Conservation (phyloP, 768 basidiomycete genomes). For the Hygrocybe punicea region DNA sequence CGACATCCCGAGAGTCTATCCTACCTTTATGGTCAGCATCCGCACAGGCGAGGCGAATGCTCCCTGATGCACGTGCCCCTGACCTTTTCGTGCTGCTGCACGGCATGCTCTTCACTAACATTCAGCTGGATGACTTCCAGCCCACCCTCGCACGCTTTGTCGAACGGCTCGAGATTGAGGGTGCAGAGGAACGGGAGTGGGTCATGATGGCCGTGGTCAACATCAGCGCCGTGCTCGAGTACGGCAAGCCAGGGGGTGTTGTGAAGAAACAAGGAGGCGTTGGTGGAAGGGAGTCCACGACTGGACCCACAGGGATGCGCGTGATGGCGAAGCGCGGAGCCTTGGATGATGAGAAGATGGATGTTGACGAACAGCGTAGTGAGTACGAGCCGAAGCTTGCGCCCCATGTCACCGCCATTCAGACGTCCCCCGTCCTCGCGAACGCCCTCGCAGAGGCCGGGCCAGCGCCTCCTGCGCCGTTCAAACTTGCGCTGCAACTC, state of each 20-base stretch:
- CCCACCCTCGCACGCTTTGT: slow-evolving; percentile 79
- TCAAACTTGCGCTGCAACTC: slow-evolving; percentile 74
- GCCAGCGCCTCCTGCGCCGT: slow-evolving; percentile 56
- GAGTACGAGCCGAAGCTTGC: slow-evolving; percentile 21
- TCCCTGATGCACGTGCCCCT: slow-evolving; percentile 66
- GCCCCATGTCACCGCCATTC: slow-evolving; percentile 13
- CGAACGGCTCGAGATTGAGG: slow-evolving; percentile 81
- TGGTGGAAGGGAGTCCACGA: slow-evolving; percentile 37
- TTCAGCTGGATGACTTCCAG: slow-evolving; percentile 88
- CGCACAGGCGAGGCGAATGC: slow-evolving; percentile 67
- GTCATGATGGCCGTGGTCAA: slow-evolving; percentile 94
- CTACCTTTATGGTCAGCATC: slow-evolving; percentile 82
- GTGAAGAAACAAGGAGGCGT: slow-evolving; percentile 61
- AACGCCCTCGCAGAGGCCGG: slow-evolving; percentile 28
- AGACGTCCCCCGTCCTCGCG: slow-evolving; percentile 30
- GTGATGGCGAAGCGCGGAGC: slow-evolving; percentile 47
- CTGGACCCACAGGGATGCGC: slow-evolving; percentile 35
- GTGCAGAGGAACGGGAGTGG: slow-evolving; percentile 84
- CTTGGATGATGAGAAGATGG: slow-evolving; percentile 57
- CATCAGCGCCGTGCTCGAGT: slow-evolving; percentile 79
- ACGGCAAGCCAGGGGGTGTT: slow-evolving; percentile 71
- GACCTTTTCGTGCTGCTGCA: slow-evolving; percentile 91
- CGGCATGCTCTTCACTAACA: slow-evolving; percentile 96
- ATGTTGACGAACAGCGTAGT: slow-evolving; percentile 55
- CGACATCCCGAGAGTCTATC: slow-evolving; percentile 84